Evolutionary conservation across 2,329 filamentous ascomycete species (phyloP), one percentile per base, ranked within the genome.

Genomic region (Massarina eburnea): DNA sequence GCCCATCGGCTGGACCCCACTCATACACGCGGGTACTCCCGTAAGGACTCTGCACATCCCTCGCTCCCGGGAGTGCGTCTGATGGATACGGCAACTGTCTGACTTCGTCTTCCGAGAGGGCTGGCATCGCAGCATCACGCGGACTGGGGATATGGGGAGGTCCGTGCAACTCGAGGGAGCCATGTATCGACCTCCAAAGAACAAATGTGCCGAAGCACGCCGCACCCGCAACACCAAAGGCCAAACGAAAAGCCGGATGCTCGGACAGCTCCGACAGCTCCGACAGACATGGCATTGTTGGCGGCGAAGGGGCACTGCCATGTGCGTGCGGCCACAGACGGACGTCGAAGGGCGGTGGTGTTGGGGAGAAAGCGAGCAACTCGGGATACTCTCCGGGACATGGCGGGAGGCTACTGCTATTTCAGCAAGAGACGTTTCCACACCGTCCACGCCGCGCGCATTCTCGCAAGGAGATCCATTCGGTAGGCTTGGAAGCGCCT

Each of bases 11-110:
- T 0, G 88, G 86, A 0, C 90, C 90, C 80, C 85, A 94, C 74
- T 95, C 90, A 64, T 90, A 92, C 3, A 89, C 84, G 36, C 85
- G 76, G 50, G 89, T 80, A 4, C 73, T 81, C 14, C 89, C 89
- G 62, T 89, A 91, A 3, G 84, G 82, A 3, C 83, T 86, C 10
- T 74, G 64, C 14, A 94, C 82, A 63, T 90, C 82, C 46, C 88
- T 79, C 0, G 74, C 81, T 6, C 88, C 85, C 0, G 86, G 87
- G 12, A 91, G 77, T 14, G 80, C 79, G 66, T 89, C 79, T 3
- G 82, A 82, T 1, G 87, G 87, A 66, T 94, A 90, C 0, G 76
- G 72, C 2, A 76, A 52, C 6, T 58, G 45, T 5, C 61, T 43
- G 3, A 62, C 32, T 10, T 65, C 55, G 17, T 62, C 52, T 2